Percentiles rank a stretch among this genome's conserved stretches.
Conservation (phyloP, 2,329 filamentous ascomycete species). For the Cladophialophora immunda region DNA sequence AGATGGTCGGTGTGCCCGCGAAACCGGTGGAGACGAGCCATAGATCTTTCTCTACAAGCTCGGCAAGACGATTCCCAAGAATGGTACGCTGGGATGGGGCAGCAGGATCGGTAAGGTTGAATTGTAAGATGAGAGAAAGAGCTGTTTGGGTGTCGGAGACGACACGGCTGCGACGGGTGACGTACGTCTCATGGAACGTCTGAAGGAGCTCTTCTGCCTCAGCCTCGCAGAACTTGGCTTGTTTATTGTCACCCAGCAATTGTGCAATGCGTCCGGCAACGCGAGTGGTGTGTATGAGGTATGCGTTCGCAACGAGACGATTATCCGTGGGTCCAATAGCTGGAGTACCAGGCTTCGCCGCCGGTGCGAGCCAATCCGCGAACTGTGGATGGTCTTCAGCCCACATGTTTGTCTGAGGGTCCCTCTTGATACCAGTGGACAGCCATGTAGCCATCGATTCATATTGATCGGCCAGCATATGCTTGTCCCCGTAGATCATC, state of each 20-base stretch:
- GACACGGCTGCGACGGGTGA: neutral
- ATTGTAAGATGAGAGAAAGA: conserved; percentile 40
- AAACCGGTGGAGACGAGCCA: conserved; percentile 50
- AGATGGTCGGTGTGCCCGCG: conserved; percentile 45
- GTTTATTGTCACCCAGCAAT: neutral
- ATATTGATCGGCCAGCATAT: neutral
- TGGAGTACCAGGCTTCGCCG: neutral
- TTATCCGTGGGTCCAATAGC: neutral
- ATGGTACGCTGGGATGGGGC: conserved; percentile 29
- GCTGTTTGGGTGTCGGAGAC: conserved; percentile 43
- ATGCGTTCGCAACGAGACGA: neutral
- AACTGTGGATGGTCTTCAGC: no score
- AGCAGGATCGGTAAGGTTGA: conserved; percentile 39
- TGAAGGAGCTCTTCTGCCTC: neutral
- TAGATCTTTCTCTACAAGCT: conserved; percentile 37
- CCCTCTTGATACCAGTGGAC: no score
- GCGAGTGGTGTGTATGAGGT: neutral
- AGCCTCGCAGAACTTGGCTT: neutral
- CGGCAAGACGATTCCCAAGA: conserved; percentile 40
- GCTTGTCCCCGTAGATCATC: neutral
- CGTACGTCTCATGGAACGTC: neutral
- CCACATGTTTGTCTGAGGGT: no score
- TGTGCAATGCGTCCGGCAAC: neutral
- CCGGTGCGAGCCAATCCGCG: neutral
- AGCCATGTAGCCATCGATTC: neutral